These are phyloP conservation scores for Bruguiera hainesii DNA, from an alignment of 441 rosid species.

Conservation along the genomic window DNA sequence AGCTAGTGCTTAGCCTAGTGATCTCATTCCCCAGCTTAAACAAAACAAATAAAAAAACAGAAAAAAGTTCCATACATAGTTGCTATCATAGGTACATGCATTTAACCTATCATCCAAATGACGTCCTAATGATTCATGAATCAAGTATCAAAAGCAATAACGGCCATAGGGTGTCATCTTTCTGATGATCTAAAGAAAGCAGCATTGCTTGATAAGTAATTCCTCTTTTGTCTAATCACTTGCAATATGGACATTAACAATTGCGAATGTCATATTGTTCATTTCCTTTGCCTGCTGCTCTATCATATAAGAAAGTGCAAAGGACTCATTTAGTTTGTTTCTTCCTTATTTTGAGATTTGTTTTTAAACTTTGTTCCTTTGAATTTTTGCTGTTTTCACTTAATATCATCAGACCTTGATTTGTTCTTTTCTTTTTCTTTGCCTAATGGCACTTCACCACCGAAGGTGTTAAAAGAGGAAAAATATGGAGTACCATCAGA, in stretches of 20 bases:
- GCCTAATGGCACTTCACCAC: conserved; percentile 3
- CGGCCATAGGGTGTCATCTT: not conserved
- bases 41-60: too few species aligned
- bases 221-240: conserved; percentile 4
- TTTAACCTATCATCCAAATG: too few species aligned
- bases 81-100: too few species aligned
- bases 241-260: not conserved
- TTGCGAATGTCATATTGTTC: not conserved
- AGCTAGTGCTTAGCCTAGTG: too few species aligned
- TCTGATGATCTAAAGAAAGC: conserved; percentile 1
- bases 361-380: not conserved
- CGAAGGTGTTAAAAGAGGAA: conserved; percentile 42
- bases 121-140: conserved; percentile 1
- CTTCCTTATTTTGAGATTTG: not conserved
- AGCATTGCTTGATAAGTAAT: conserved; percentile 6
- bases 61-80: too few species aligned
- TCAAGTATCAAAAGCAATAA: not conserved
- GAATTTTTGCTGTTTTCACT: not conserved
- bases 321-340: not conserved
- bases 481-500: conserved; percentile 42
- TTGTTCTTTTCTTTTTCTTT: conserved; percentile 3
- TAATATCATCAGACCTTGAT: conserved; percentile 12
- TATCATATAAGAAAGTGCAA: conserved; percentile 1
- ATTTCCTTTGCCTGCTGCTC: not conserved
- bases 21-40: too few species aligned